These are phyloP conservation scores for Microstegium vimineum DNA, from an alignment of 176 grass and related monocot genomes.

Conservation along the genomic window DNA sequence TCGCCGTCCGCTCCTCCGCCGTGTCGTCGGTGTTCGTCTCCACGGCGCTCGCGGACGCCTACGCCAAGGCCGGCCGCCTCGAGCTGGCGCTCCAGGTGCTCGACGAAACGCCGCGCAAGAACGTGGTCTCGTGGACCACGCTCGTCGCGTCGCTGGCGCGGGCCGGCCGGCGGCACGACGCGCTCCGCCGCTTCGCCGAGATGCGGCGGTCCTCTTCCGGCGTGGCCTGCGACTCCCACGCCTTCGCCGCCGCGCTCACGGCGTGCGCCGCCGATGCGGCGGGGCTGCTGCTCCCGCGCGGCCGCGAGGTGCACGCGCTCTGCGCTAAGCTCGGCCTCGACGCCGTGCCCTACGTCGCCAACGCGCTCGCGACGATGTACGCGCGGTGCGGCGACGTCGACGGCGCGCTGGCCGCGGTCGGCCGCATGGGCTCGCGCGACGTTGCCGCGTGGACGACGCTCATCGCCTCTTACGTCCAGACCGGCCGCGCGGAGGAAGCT, in stretches of 20 bases:
- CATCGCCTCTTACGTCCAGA: conserved; percentile 45
- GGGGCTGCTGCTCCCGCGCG: conserved; percentile 24
- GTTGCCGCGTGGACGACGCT: conserved; percentile 44
- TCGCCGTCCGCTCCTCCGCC: conserved; percentile 39
- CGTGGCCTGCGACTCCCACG: conserved; percentile 47
- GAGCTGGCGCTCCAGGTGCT: conserved; percentile 27
- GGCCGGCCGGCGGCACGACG: conserved; percentile 37
- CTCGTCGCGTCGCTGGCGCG: conserved; percentile 41
- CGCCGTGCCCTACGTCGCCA: conserved; percentile 40
- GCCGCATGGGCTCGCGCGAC: conserved; percentile 38
- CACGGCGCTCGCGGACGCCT: conserved; percentile 51
- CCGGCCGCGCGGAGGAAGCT: conserved; percentile 35
- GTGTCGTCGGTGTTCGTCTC: conserved; percentile 38
- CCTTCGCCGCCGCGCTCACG: conserved; percentile 44
- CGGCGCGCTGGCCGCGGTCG: conserved; percentile 7
- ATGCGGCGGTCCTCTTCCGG: conserved; percentile 47
- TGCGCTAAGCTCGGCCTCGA: conserved; percentile 46
- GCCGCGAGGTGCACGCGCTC: conserved; percentile 49
- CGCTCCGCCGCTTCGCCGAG: conserved; percentile 46
- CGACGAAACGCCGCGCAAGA: conserved; percentile 46
- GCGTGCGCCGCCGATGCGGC: conserved; percentile 44
- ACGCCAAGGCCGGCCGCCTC: conserved; percentile 40
- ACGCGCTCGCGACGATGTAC: conserved; percentile 50
- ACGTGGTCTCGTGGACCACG: conserved; percentile 61
- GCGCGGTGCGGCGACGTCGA: conserved; percentile 8